Base-by-base conservation (phyloP, 805 yeast genomes). In the Saccharomycopsis babjevae region DNA sequence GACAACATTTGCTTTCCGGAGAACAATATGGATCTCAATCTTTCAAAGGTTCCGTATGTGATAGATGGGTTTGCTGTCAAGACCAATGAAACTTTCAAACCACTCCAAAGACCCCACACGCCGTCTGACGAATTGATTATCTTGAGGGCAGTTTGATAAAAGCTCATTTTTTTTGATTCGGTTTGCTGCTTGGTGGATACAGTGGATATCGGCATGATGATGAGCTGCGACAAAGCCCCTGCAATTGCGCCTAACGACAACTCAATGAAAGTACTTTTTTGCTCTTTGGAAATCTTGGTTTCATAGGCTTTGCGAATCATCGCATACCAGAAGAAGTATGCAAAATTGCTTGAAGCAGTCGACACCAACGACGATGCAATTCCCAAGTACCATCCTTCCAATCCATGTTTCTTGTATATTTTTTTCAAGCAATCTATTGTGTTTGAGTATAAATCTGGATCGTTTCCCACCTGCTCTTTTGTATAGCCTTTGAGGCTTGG, bases 271-370 rank as follows among this genome's bases (percentile, higher is more conserved):
- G 94, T 87, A 56, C 82, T 76, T 42, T 77, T 73, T 8, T 62
- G 61, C 13, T 76, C 74, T 66, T 74, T 70, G 60, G 67, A 34
- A 58, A 75, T 62, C 56, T 73, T 61, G 57, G 72, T 74, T 62
- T 80, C 77, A 72, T 83, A 85, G 18, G 79, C 72, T 59, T 79
- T 78, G 64, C 89, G 81, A 18, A 88, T 83, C 50, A 87, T 73
- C 5, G 91, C 84, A 72, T 89, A 89, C 94, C 96, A 89, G 72
- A 88, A 89, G 71, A 89, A 89, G 72, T 89, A 89, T 36, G 89
- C 84, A 69, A 89, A 89, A 67, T 85, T 86, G 69, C 88, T 89
- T 8, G 87, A 82, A 1, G 92, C 91, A 11, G 85, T 82, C 1
- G 91, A 90, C 20, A 85, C 67, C 50, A 88, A 73, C 0, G 88